Evolutionary conservation across 306 rosid species (phyloP), one percentile per base, ranked within the genome.

Genomic region (Fragaria nilgerrensis): DNA sequence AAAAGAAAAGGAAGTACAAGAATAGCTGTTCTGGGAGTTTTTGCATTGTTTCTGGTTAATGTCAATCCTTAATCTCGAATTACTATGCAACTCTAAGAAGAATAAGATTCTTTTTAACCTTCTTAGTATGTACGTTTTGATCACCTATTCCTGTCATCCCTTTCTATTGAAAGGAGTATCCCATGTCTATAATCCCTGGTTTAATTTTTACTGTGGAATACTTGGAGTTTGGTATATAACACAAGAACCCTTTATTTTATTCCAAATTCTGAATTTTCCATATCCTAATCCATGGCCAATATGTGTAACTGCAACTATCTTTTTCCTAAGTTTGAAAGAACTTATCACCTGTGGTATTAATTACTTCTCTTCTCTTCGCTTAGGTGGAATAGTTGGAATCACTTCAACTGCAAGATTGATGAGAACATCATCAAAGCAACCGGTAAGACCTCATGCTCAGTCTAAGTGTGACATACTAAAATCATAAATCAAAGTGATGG

Each of bases 331-430:
- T 61, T 72, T 49, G 13, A 37, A 64, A 39, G 11, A 19, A 34
- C 67, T 63, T 27, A 20, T 61, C 47, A 79, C 32, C 59, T 59
- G 36, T 20, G 47, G 56, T 50, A 4, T 72, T 84, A n/a, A 58
- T 85, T 5, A 15, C 19, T 32, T 39, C 19, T 55, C 68, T 74
- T 29, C 32, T 73, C 71, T 76, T 67, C 76, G 77, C 45, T 48
- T 22, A 92, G 99, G 87, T 95, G 99, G 97, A 95, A 92, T 83
- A 95, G 99, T 83, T 95, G 99, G 99, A 95, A 95, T 81, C 92
- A 95, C 79, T 95, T 95, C 50, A 9, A 4, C 41, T 95, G 97
- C 88, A 78, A 86, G 65, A 90, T 92, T 70, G 78, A 89, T 73
- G 99, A 95, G 77, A 83, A 87, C 34, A 77, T 87, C 41, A 90